Evolutionary conservation across 352 stramenopile species (phyloP).

Genomic region (Globisporangium uncinulatum): DNA sequence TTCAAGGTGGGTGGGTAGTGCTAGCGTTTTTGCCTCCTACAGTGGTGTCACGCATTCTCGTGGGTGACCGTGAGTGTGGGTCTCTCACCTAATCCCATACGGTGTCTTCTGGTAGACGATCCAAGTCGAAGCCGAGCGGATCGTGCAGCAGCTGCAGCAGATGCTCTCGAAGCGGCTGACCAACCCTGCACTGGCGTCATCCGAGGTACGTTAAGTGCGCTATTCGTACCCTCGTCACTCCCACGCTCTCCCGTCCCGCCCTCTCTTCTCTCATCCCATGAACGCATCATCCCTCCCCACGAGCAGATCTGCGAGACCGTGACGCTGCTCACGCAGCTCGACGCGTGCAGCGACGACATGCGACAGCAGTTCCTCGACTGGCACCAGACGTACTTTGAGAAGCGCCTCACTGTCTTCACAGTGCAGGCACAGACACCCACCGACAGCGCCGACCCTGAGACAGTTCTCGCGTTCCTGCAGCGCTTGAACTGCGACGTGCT

Average conservation of each 20-base stretch:
- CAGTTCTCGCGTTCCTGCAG: slow-evolving; percentile 55
- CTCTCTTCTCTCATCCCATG: too few species aligned
- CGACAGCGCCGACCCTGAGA: slow-evolving; percentile 21
- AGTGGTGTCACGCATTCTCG: too few species aligned
- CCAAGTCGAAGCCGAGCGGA: slow-evolving; percentile 81
- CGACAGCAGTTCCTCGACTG: slow-evolving; percentile 82
- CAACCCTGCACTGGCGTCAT: slow-evolving; percentile 34
- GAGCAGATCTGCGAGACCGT: slow-evolving; percentile 57
- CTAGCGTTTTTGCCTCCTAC: not conserved
- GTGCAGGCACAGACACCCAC: slow-evolving; percentile 15
- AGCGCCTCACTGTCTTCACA: slow-evolving; percentile 41
- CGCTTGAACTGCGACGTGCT: slow-evolving; percentile 48
- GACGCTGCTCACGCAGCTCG: slow-evolving; percentile 54
- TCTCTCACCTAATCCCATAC: not conserved
- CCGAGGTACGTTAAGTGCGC: slow-evolving; percentile 28
- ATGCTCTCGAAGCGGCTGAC: slow-evolving; percentile 52
- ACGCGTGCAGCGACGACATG: slow-evolving; percentile 66
- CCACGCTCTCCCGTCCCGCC: not conserved
- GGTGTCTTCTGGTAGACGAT: slow-evolving; percentile 41
- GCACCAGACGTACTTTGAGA: slow-evolving; percentile 72
- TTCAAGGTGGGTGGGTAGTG: slow-evolving; percentile 47
- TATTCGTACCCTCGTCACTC: too few species aligned
- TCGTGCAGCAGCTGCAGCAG: slow-evolving; percentile 71
- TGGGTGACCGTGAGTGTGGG: not conserved
- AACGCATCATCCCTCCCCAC: not conserved